phyloP scores from a whole-genome alignment of 352 stramenopile species.

The Discostella stelligera region DNA sequence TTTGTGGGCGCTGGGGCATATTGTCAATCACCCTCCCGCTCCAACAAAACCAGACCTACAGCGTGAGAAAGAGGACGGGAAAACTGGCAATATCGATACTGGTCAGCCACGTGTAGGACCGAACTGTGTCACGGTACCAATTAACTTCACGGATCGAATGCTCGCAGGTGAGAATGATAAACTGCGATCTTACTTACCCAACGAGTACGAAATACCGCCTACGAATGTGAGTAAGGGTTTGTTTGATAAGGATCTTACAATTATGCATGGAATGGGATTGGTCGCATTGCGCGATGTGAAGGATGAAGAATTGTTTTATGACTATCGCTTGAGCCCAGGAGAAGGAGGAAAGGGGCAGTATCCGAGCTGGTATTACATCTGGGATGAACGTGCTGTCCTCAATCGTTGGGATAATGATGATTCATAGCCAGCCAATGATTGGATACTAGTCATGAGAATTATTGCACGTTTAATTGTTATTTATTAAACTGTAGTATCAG shows the following conservation, averaged over 20 bases:
- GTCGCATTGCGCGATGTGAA: constrained; percentile 58
- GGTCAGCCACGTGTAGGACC: constrained; percentile 12
- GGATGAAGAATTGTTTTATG: constrained; percentile 81
- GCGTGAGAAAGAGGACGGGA: not conserved
- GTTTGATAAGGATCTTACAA: constrained; percentile 56
- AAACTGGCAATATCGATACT: constrained; percentile 1
- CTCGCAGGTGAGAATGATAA: constrained; percentile 24
- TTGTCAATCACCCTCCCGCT: constrained; percentile 73
- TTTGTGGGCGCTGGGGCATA: constrained; percentile 68
- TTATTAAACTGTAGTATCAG: not conserved
- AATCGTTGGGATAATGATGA: constrained; percentile 48
- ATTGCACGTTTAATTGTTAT: not conserved
- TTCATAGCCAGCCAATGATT: not conserved
- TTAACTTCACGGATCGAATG: constrained; percentile 73
- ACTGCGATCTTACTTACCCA: constrained; percentile 66
- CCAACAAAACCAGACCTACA: constrained; percentile 5
- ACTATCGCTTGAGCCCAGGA: constrained; percentile 63
- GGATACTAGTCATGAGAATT: not conserved
- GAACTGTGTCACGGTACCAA: constrained; percentile 62
- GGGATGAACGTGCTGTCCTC: constrained; percentile 25
- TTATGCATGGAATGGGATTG: constrained; percentile 75
- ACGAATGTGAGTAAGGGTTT: constrained; percentile 45
- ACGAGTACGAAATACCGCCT: constrained; percentile 66
- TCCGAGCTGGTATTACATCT: constrained; percentile 69
- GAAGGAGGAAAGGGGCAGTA: constrained; percentile 19